Conservation (phyloP, 306 rosid species). For the Cyamopsis tetragonoloba region DNA sequence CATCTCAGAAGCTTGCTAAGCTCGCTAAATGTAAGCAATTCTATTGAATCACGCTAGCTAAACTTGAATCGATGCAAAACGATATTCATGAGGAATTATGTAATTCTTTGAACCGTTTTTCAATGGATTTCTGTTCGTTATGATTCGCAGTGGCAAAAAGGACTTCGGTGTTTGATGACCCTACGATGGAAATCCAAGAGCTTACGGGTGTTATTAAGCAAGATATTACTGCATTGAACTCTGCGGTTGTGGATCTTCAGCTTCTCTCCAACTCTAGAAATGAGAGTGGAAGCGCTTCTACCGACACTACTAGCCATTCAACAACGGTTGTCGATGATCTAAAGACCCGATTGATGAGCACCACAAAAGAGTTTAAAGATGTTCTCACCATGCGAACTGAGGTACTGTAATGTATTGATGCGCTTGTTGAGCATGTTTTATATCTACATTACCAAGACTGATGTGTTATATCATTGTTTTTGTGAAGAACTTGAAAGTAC, state of each 20-base stretch:
- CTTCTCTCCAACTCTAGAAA: conserved; percentile 57
- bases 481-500: conserved; percentile 84
- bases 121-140: not conserved
- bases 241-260: conserved; percentile 95
- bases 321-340: conserved; percentile 90
- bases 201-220: conserved; percentile 84
- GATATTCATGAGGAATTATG: too few species aligned
- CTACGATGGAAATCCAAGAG: conserved; percentile 90
- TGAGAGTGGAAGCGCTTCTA: conserved; percentile 62
- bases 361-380: conserved; percentile 94
- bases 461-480: conserved; percentile 13
- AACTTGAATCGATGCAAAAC: too few species aligned
- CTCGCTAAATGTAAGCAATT: conserved; percentile 73
- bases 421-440: not conserved
- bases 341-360: conserved; percentile 80
- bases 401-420: conserved; percentile 34
- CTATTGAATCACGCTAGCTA: conserved; percentile 26
- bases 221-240: conserved; percentile 88
- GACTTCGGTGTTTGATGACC: conserved; percentile 89
- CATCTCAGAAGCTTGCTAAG: conserved; percentile 86
- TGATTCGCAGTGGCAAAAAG: conserved; percentile 81
- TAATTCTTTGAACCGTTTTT: too few species aligned
- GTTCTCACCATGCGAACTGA: conserved; percentile 95
- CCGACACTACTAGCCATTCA: conserved; percentile 86
- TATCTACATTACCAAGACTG: not conserved